These are phyloP conservation scores for Myrica gale DNA, from an alignment of 306 rosid species.

Conservation along the genomic window DNA sequence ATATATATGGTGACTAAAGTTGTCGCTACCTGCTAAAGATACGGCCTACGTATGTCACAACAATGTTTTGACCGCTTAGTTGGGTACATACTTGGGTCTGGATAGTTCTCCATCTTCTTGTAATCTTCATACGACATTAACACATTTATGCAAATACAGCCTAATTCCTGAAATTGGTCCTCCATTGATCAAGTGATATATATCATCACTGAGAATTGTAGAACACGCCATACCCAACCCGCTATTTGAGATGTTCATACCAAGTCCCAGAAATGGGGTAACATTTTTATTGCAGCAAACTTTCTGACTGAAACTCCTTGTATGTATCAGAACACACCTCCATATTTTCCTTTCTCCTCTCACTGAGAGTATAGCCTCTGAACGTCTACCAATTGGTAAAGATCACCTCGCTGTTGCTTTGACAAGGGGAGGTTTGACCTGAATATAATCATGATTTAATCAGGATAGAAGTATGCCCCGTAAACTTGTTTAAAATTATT, in stretches of 20 bases:
- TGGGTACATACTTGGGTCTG: too few species aligned
- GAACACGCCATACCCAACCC: not conserved
- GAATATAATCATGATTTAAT: conserved; percentile 25
- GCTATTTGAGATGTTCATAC: conserved; percentile 7
- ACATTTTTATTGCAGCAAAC: not conserved
- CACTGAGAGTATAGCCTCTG: conserved; percentile 66
- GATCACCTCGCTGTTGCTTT: conserved; percentile 92
- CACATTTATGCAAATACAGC: too few species aligned
- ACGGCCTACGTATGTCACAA: too few species aligned
- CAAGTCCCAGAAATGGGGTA: conserved; percentile 5
- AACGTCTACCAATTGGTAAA: conserved; percentile 88
- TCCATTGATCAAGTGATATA: too few species aligned
- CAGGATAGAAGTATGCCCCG: not conserved
- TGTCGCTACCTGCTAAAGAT: too few species aligned
- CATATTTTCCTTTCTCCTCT: conserved; percentile 15
- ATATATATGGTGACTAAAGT: too few species aligned
- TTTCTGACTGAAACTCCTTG: not conserved
- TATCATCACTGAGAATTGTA: not conserved
- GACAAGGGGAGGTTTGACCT: conserved; percentile 80
- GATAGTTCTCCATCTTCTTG: too few species aligned
- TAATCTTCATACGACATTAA: too few species aligned
- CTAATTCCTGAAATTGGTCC: too few species aligned
- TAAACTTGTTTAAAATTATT: not conserved
- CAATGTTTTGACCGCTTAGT: too few species aligned
- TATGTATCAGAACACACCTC: conserved; percentile 5